Evolutionary conservation across 1,139 yeast genomes (phyloP), one percentile per base, ranked within the genome.

Genomic region (Debaryomycetaceae sp.): DNA sequence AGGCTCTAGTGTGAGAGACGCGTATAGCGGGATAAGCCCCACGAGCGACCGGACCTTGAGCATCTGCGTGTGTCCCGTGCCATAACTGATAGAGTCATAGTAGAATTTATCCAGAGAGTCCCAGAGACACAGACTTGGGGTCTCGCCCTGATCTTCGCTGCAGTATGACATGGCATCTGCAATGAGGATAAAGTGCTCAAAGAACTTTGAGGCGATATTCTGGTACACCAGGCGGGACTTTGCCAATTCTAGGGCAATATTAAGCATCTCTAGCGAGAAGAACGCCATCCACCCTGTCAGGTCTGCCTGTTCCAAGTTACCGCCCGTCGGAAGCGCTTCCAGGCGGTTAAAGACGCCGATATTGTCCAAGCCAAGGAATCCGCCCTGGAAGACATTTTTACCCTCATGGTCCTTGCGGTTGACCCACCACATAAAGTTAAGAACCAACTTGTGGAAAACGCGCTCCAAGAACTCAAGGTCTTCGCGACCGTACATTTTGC

Each of bases 261-360:
- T 87, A 53, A 87, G 68, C 96, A 87, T 86, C 51, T 83, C 93
- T 42, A 87, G 62, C 23, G 83, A 75, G 57, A 78, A 87, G 59
- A 90, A 87, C 0, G 95, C 97, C 94, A 87, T 83, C 97, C 97
- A 87, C 25, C 96, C 96, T 5, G 97, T 87, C 18, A 95, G 83
- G 53, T 87, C 97, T 1, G 97, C 95, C 55, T 87, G 97, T 52
- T 86, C 94, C 41, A 87, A 65, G 27, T 68, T 73, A 30, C 96
- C 95, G 23, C 96, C 96, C 2, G 95, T 83, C 21, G 97, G 97
- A 44, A 83, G 64, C 2, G 94, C 94, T 57, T 87, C 97, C 3
- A 95, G 82, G 51, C 97, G 73, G 53, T 87, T 87, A 61, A 87
- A 87, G 37, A 87, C 68, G 41, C 97, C 96, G 55, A 87, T 87